Evolutionary conservation across 345 rosid species (phyloP), one percentile per base, ranked within the genome.

Genomic region (Litchi chinensis): DNA sequence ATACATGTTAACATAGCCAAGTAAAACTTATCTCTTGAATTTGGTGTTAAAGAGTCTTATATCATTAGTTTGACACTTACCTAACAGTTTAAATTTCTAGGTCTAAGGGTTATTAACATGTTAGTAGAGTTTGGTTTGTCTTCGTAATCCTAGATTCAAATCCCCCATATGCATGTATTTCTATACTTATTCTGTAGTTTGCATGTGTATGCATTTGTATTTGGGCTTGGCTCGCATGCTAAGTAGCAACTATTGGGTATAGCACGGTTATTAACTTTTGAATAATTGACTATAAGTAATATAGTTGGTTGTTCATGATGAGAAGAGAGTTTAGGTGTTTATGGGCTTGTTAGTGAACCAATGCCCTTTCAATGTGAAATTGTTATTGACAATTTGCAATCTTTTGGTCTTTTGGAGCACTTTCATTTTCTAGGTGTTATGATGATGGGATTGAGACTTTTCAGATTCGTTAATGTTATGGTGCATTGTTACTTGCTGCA

Each of bases 401-500:
- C 32, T 59, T 13, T 22, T 40, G 15, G 52, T 24, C 15, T 46
- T 46, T 32, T 52, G 57, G 48, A 7, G 26, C 39, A 28, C 59
- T 56, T 52, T 73, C 79, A 10, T 71, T 77, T 75, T 77, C 74
- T 54, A 77, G 83, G 78, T 68, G 57, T 75, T 28, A 28, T 74
- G 83, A 80, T 86, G 87, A 70, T 73, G 72, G 48, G 81, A 79
- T 74, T 22, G 60, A 83, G 77, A 79, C 41, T 65, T 48, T 65
- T 32, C 24, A 70, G 71, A 59, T 85, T 46, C 79, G 48, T 73
- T 56, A 82, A 1, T 28, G 32, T 80, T 64, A 63, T 70, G 60
- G 75, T 80, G 2, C 88, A 16, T 71, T 80, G 74, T 72, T 87
- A 65, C 79, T 70, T 83, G 60, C 56, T 65, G 64, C 84, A 83